Evolutionary conservation across 306 rosid species (phyloP), one percentile per base, ranked within the genome.

Genomic region (Vigna angularis): DNA sequence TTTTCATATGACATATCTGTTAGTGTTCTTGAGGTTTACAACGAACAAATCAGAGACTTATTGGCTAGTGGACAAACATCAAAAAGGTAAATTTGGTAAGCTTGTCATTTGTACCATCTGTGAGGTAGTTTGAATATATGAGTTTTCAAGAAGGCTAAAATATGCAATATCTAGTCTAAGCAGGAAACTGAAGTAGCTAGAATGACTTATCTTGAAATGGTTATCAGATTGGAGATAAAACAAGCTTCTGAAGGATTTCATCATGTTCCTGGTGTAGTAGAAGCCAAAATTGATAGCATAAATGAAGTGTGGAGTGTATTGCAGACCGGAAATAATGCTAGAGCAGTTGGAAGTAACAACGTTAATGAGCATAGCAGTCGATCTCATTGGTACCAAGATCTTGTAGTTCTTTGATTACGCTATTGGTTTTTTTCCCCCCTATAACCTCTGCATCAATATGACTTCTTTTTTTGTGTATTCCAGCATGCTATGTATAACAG

Each of bases 311-410:
- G 98, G 96, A 80, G 75, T 17, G 93, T 91, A 51, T 79, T 93
- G 77, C 93, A 85, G 74, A 80, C 91, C 24, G 98, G 98, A 86
- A 93, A 93, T 65, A 91, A 90, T 87, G 93, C 96, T 52, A 89
- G 98, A 81, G 88, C 94, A 38, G 87, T 89, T 70, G 96, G 98
- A 83, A 93, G 94, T 80, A 93, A 91, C 65, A 90, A 93, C 4
- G 91, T 93, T 59, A 93, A 93, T 68, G 98, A 93, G 78, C 96
- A 93, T 74, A 93, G 96, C 73, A 93, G 98, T 82, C 93, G 98
- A 75, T 93, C 98, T 68, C 98, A 93, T 76, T 93, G 96, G 98
- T 93, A 85, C 42, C 59, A 7, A 45, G 40, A 72, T 79, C 49
- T 73, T 81, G 47, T 30, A 17, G 52, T 34, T 12, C 26, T 66